A percentile compares a stretch with the other conserved stretches of the same genome.
phyloP scores from a whole-genome alignment of 2,329 filamentous ascomycete genomes.

The Fusarium brevicatenulatum region DNA sequence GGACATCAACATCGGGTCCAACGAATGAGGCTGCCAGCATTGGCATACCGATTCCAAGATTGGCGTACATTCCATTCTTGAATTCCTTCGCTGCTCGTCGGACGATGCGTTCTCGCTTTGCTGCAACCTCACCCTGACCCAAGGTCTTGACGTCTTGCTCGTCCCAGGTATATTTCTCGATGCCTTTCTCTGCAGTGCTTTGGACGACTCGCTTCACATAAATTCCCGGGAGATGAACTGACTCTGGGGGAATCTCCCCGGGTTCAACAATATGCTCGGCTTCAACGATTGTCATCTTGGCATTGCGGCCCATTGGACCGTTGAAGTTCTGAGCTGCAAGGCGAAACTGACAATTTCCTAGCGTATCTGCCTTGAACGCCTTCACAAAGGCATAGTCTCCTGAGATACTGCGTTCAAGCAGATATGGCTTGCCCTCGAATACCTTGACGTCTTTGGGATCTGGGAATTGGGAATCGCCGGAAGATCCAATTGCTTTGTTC shows the following conservation, averaged over 20 bases:
- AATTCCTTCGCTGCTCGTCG: slow-evolving; percentile 88
- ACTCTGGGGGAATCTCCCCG: slow-evolving; percentile 83
- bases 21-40: slow-evolving; percentile 90
- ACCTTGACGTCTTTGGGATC: slow-evolving; percentile 88
- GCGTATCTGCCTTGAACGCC: slow-evolving; percentile 89
- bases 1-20: slow-evolving; percentile 79
- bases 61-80: slow-evolving; percentile 95
- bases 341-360: slow-evolving; percentile 91
- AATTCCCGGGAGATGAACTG: slow-evolving; percentile 94
- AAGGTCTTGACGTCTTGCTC: slow-evolving; percentile 70
- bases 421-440: slow-evolving; percentile 88
- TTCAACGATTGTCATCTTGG: slow-evolving; percentile 90
- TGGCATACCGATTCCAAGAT: slow-evolving; percentile 92
- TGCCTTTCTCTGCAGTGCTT: slow-evolving; percentile 79
- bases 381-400: slow-evolving; percentile 95
- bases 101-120: slow-evolving; percentile 86
- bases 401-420: slow-evolving; percentile 87
- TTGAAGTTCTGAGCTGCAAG: slow-evolving; percentile 93
- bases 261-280: slow-evolving; percentile 92
- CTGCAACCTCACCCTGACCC: slow-evolving; percentile 74
- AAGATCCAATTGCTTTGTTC: slow-evolving; percentile 80
- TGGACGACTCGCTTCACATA: slow-evolving; percentile 91
- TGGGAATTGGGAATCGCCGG: slow-evolving; percentile 72
- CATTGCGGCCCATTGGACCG: slow-evolving; percentile 91
- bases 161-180: slow-evolving; percentile 85